phyloP scores from a whole-genome alignment of 148 eudicot genomes.

The Euryodendron excelsum region DNA sequence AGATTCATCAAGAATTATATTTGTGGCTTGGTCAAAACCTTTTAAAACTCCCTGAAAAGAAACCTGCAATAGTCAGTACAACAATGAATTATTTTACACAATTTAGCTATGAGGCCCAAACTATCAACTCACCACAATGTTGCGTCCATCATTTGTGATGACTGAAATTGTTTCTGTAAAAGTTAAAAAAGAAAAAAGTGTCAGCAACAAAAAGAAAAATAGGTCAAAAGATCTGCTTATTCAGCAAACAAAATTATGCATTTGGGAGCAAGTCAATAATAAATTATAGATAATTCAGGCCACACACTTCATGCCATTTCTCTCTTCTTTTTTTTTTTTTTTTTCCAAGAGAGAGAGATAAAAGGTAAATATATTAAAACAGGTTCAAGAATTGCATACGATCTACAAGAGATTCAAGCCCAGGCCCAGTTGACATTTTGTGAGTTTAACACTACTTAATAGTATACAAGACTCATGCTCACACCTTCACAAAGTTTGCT shows the following conservation, averaged over 20 bases:
- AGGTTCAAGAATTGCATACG: conserved; percentile 45
- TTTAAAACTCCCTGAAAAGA: conserved; percentile 67
- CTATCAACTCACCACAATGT: conserved; percentile 74
- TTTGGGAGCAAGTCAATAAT: background rate
- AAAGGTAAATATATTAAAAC: background rate
- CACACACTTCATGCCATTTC: background rate
- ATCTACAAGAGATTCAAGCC: conserved; percentile 81
- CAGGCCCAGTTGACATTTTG: conserved; percentile 65
- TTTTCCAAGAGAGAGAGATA: background rate
- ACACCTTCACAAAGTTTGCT: conserved; percentile 14
- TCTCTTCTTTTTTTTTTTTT: background rate
- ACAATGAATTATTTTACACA: background rate
- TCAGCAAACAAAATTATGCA: background rate
- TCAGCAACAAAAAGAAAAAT: background rate
- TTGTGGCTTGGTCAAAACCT: conserved; percentile 95
- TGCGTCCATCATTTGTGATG: conserved; percentile 92
- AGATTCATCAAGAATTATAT: conserved; percentile 93
- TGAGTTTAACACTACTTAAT: conserved; percentile 21
- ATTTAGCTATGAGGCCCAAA: background rate
- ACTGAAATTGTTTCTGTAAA: conserved; percentile 76
- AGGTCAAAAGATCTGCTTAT: background rate
- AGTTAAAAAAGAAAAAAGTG: background rate
- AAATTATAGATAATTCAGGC: background rate
- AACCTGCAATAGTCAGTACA: conserved; percentile 15
- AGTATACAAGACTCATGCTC: background rate